These are phyloP conservation scores for Suillus bovinus DNA, from an alignment of 768 basidiomycete genomes.

Conservation along the genomic window DNA sequence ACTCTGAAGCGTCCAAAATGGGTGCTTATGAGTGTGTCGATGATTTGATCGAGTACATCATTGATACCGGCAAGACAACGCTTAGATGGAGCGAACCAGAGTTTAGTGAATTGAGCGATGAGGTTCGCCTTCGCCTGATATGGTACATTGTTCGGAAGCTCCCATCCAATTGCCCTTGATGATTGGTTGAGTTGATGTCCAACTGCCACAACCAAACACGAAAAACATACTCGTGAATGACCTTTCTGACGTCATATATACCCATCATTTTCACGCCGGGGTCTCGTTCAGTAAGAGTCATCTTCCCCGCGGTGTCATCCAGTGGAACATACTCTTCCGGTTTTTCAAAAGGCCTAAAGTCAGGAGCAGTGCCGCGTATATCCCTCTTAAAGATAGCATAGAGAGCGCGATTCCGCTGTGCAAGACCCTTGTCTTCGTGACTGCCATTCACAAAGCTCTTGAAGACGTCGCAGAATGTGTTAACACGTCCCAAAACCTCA, in stretches of 20 bases:
- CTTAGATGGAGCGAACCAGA: conserved; percentile 32
- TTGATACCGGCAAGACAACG: conserved; percentile 36
- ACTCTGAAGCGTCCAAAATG: conserved; percentile 43
- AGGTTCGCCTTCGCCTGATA: conserved; percentile 32
- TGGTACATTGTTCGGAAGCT: conserved; percentile 37
- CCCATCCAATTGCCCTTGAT: conserved; percentile 35
- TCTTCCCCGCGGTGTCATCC: conserved; percentile 18
- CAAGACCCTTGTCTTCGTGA: conserved; percentile 23
- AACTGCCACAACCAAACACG: not conserved
- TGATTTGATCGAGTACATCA: conserved; percentile 30
- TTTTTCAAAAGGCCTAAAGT: conserved; percentile 31
- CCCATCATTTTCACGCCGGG: conserved; percentile 13
- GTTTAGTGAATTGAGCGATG: conserved; percentile 27
- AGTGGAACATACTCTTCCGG: conserved; percentile 1
- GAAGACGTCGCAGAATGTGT: conserved; percentile 33
- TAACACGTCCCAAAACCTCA: conserved; percentile 37
- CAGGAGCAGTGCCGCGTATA: conserved; percentile 36
- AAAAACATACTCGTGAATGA: conserved; percentile 33
- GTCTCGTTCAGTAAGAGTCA: conserved; percentile 17
- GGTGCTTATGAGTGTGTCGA: conserved; percentile 27
- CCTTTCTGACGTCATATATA: conserved; percentile 33
- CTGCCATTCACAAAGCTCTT: conserved; percentile 30
- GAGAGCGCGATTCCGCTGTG: conserved; percentile 32
- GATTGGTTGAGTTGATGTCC: not conserved
- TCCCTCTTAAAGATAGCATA: conserved; percentile 31